These are phyloP conservation scores for Populus hybrid DNA, from an alignment of 441 rosid species.

Conservation along the genomic window DNA sequence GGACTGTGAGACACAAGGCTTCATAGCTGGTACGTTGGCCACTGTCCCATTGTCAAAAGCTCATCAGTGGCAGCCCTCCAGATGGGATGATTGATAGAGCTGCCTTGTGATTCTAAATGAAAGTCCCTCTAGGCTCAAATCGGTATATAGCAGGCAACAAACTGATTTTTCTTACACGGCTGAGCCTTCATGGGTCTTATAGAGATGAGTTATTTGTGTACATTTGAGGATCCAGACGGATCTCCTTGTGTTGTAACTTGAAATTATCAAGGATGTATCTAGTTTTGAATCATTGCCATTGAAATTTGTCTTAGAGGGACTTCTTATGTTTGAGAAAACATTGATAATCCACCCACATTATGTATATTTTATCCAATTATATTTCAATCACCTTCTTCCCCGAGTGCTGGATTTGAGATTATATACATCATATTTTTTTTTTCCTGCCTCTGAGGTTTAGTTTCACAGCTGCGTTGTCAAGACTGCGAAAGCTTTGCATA, in stretches of 20 bases:
- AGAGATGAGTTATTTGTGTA: conserved; percentile 39
- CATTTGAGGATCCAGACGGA: conserved; percentile 32
- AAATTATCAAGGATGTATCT: conserved; percentile 24
- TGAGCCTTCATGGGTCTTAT: conserved; percentile 16
- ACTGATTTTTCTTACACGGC: conserved; percentile 21
- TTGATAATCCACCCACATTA: conserved; percentile 12
- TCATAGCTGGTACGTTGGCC: not conserved
- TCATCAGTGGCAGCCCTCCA: conserved; percentile 10
- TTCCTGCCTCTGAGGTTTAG: no score
- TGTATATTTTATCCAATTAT: conserved; percentile 26
- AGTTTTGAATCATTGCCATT: conserved; percentile 22
- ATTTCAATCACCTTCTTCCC: conserved; percentile 4
- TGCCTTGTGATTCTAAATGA: conserved; percentile 2
- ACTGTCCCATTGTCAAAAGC: not conserved
- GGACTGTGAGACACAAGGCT: conserved; percentile 47
- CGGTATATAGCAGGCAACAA: conserved; percentile 26
- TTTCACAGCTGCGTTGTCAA: no score
- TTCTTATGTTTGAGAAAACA: not conserved
- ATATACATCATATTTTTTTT: no score
- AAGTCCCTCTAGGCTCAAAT: conserved; percentile 6
- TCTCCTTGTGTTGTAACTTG: conserved; percentile 35
- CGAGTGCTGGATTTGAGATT: not conserved
- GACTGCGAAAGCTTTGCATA: no score
- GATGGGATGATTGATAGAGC: conserved; percentile 8
- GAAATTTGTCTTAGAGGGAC: conserved; percentile 12